Percentiles rank a stretch among this genome's conserved stretches.
Conservation (phyloP, 768 basidiomycete species). For the Tulasnella calospora region DNA sequence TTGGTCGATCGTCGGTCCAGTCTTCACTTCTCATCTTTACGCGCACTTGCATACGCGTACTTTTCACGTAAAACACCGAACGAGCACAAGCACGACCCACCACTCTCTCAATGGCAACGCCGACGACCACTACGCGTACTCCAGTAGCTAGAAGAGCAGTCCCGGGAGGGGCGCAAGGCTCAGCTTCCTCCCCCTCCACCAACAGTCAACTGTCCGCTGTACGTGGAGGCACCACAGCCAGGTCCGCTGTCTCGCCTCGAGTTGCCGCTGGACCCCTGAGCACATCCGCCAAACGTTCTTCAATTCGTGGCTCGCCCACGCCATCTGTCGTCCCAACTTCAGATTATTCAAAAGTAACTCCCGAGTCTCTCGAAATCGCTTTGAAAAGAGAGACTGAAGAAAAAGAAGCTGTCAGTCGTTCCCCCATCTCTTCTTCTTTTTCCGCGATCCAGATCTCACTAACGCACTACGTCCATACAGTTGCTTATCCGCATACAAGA, state of each 20-base stretch:
- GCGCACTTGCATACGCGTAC: neutral
- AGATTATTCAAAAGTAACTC: neutral
- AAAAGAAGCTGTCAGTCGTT: slow-evolving; percentile 65
- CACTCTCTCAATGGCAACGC: neutral
- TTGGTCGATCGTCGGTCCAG: neutral
- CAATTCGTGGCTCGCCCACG: slow-evolving; percentile 6
- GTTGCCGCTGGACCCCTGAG: slow-evolving; percentile 38
- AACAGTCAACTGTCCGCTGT: neutral
- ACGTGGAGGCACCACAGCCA: slow-evolving; percentile 42
- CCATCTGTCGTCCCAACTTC: neutral
- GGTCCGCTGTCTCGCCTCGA: slow-evolving; percentile 60
- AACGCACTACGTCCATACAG: slow-evolving; percentile 39
- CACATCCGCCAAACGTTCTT: slow-evolving; percentile 13
- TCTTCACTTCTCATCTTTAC: neutral
- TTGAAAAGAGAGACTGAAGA: slow-evolving; percentile 74
- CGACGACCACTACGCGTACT: slow-evolving; percentile 5
- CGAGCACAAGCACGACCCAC: neutral
- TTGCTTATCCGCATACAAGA: slow-evolving; percentile 72
- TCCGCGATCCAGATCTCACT: neutral
- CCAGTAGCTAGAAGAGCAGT: neutral
- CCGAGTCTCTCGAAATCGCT: slow-evolving; percentile 53
- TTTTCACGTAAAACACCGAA: neutral
- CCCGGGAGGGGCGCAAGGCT: neutral
- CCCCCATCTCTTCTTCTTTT: slow-evolving; percentile 14
- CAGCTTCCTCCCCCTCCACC: neutral